phyloP scores from a whole-genome alignment of 495 filamentous ascomycete genomes.

The Pyronema omphalodes region DNA sequence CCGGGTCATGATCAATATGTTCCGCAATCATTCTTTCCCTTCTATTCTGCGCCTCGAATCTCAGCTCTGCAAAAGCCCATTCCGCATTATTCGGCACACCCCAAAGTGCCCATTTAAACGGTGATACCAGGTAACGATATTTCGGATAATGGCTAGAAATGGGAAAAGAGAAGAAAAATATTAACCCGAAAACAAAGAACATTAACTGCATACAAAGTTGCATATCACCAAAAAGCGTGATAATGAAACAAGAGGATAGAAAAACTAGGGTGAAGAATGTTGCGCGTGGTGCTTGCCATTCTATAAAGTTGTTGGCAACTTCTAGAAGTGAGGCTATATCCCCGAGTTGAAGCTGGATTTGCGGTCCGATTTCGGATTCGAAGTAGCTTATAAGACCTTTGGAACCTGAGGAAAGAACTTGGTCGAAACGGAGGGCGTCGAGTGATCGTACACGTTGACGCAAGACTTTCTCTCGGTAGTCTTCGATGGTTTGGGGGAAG shows the following conservation, averaged over 20 bases:
- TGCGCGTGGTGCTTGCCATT: slow-evolving; percentile 27
- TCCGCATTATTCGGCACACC: slow-evolving; percentile 8
- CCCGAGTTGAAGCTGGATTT: slow-evolving; percentile 28
- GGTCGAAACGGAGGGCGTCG: slow-evolving; percentile 25
- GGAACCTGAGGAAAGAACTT: slow-evolving; percentile 29
- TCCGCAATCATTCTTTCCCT: neutral
- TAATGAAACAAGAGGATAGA: slow-evolving; percentile 22
- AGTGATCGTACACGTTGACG: slow-evolving; percentile 20
- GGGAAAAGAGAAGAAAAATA: slow-evolving; percentile 30
- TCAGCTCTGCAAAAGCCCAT: slow-evolving; percentile 9
- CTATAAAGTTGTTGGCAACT: slow-evolving; percentile 29
- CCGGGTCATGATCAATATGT: neutral
- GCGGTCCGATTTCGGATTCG: slow-evolving; percentile 27
- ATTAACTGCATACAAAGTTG: slow-evolving; percentile 27
- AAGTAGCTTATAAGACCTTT: slow-evolving; percentile 28
- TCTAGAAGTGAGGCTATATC: slow-evolving; percentile 31
- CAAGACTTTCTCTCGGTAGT: slow-evolving; percentile 26
- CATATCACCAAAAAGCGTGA: slow-evolving; percentile 22
- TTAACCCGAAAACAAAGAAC: slow-evolving; percentile 26
- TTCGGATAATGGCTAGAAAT: slow-evolving; percentile 28
- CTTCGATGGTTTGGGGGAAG: slow-evolving; percentile 23
- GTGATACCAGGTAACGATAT: slow-evolving; percentile 29
- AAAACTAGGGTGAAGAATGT: slow-evolving; percentile 26
- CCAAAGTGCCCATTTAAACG: slow-evolving; percentile 30
- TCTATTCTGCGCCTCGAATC: slow-evolving; percentile 4